Conservation (phyloP, 805 yeast genomes). For the Myxozyma neotropica region DNA sequence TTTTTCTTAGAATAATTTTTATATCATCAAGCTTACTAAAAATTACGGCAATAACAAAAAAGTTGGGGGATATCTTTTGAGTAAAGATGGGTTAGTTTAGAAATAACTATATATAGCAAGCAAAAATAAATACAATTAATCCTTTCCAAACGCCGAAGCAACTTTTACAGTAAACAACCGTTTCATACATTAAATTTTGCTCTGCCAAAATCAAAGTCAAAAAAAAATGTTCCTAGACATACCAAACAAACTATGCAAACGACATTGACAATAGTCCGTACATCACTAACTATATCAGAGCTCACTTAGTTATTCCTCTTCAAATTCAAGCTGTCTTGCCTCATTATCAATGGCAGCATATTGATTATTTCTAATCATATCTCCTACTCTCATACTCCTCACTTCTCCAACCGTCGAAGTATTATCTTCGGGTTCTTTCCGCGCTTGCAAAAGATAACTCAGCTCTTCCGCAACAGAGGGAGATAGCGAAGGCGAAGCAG, state of each 20-base stretch:
- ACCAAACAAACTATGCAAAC: neutral
- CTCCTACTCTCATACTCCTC: slow-evolving; percentile 26
- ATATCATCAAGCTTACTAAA: neutral
- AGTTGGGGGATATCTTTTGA: too few relatives aligned
- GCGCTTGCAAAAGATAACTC: neutral
- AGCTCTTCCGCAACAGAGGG: neutral
- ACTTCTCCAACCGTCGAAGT: slow-evolving; percentile 25
- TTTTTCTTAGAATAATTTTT: slow-evolving; percentile 16
- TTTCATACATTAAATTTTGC: neutral
- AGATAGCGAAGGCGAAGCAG: neutral
- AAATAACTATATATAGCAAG: neutral
- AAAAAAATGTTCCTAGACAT: neutral
- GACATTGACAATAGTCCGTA: neutral
- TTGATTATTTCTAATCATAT: slow-evolving; percentile 16
- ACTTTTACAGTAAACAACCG: neutral
- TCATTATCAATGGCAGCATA: neutral
- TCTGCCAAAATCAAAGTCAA: neutral
- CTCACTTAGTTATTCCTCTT: neutral
- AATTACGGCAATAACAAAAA: too few relatives aligned
- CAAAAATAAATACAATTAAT: neutral
- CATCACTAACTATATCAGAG: neutral
- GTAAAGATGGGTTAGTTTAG: too few relatives aligned
- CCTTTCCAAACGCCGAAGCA: slow-evolving; percentile 6
- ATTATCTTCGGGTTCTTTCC: neutral
- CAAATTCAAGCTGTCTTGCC: slow-evolving; percentile 3